A percentile compares a stretch with the other conserved stretches of the same genome.
phyloP scores from a whole-genome alignment of 1,284 basidiomycete genomes.

The Somion occarium region DNA sequence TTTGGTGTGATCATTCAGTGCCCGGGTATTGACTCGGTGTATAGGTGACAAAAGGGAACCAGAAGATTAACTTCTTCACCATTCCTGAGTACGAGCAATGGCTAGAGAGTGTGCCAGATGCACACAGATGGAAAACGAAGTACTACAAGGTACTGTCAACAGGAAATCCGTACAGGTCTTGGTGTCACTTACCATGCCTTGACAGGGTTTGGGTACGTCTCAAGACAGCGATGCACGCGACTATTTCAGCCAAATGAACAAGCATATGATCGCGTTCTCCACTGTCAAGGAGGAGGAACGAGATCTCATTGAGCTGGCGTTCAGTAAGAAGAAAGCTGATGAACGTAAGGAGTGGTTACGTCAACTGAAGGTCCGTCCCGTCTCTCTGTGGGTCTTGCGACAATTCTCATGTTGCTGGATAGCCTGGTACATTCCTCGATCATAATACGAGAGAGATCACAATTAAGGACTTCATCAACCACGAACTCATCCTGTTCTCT shows the following conservation, averaged over 20 bases:
- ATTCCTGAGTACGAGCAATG: conserved; percentile 97
- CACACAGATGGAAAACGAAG: conserved; percentile 87
- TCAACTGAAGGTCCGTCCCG: conserved; percentile 72
- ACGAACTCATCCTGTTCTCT: conserved; percentile 96
- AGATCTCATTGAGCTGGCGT: conserved; percentile 93
- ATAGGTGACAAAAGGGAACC: conserved; percentile 79
- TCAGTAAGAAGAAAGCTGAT: conserved; percentile 99
- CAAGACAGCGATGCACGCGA: conserved; percentile 84
- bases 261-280: conserved; percentile 93
- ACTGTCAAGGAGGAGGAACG: conserved; percentile 80
- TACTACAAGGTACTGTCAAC: conserved; percentile 87
- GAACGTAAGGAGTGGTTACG: conserved; percentile 99
- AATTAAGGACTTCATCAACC: conserved; percentile 96
- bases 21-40: no score
- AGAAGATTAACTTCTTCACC: conserved; percentile 91
- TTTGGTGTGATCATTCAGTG: neutral
- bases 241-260: conserved; percentile 91
- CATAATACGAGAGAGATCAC: conserved; percentile 87
- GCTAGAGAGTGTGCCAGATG: conserved; percentile 77
- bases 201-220: conserved; percentile 93
- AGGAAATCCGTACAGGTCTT: neutral
- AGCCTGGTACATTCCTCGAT: conserved; percentile 95
- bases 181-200: neutral
- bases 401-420: no score
- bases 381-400: no score